These are phyloP conservation scores for Fraxinus paxiana DNA, from an alignment of 305 asterid genomes.

Conservation along the genomic window DNA sequence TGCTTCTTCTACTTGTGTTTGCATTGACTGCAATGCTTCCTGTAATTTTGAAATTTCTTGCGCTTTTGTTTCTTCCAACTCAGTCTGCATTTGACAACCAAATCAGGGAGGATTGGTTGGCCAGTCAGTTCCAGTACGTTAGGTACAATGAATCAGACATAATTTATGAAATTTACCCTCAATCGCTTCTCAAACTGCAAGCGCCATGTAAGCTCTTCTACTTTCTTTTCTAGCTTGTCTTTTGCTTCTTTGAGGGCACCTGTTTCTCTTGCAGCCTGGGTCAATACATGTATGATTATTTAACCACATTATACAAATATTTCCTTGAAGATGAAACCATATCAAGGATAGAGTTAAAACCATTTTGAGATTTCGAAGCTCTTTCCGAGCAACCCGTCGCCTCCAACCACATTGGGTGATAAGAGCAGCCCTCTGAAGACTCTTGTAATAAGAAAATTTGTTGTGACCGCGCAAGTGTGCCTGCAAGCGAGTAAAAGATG, in stretches of 20 bases:
- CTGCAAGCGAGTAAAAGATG: slow-evolving; percentile 45
- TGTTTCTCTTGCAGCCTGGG: slow-evolving; percentile 92
- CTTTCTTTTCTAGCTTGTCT: slow-evolving; percentile 98
- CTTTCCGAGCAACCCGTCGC: slow-evolving; percentile 76
- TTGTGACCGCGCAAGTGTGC: slow-evolving; percentile 67
- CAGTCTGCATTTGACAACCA: slow-evolving; percentile 55
- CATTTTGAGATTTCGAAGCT: slow-evolving; percentile 90
- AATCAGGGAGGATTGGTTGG: slow-evolving; percentile 23
- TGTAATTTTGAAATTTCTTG: slow-evolving; percentile 80
- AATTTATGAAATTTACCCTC: slow-evolving; percentile 50
- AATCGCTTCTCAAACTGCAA: slow-evolving; percentile 91
- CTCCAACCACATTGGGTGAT: slow-evolving; percentile 97
- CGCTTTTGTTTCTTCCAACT: slow-evolving; percentile 86
- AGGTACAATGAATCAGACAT: neutral
- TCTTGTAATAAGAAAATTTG: slow-evolving; percentile 61
- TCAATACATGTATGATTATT: slow-evolving; percentile 7
- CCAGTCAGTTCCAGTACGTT: slow-evolving; percentile 13
- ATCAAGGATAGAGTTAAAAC: slow-evolving; percentile 41
- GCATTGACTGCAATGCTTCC: slow-evolving; percentile 73
- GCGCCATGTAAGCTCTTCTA: slow-evolving; percentile 99
- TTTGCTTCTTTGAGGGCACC: slow-evolving; percentile 99
- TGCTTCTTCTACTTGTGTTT: slow-evolving; percentile 83
- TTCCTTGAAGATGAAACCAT: slow-evolving; percentile 21
- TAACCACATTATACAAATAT: neutral
- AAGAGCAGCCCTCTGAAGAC: slow-evolving; percentile 78